Percentiles rank a stretch among this genome's conserved stretches.
Conservation (phyloP, 192 early-diverging fungal species). For the Podila clonocystis region DNA sequence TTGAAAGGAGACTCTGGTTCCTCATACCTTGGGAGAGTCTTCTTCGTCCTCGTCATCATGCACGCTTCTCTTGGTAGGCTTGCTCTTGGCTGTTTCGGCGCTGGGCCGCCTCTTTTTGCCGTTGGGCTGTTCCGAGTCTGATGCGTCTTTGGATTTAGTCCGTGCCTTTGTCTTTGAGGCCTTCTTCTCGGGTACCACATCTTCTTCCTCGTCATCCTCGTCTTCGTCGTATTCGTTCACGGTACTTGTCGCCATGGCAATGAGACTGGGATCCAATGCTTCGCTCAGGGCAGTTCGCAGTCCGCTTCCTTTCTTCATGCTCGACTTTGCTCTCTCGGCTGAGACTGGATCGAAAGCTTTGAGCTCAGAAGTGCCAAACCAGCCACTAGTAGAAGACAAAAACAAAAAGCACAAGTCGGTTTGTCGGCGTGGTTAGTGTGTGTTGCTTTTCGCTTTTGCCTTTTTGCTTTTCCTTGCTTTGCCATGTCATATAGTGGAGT, state of each 20-base stretch:
- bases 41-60: slow-evolving; percentile 40
- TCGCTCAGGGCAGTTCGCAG: slow-evolving; percentile 31
- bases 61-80: slow-evolving; percentile 33
- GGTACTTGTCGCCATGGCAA: slow-evolving; percentile 4
- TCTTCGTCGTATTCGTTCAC: slow-evolving; percentile 14
- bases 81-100: slow-evolving; percentile 21
- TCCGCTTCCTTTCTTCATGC: slow-evolving; percentile 24
- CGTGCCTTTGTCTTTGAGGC: slow-evolving; percentile 26
- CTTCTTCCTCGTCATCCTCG: slow-evolving; percentile 33
- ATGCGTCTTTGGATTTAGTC: slow-evolving; percentile 4
- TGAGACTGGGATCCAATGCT: slow-evolving; percentile 35
- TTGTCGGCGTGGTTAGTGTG: too few species aligned
- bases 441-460: too few species aligned
- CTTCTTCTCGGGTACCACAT: slow-evolving; percentile 13
- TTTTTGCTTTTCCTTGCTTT: too few species aligned
- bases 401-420: not conserved
- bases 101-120: slow-evolving; percentile 34
- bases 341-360: slow-evolving; percentile 47
- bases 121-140: slow-evolving; percentile 20
- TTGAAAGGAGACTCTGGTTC: not conserved
- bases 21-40: slow-evolving; percentile 32
- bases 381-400: slow-evolving; percentile 35
- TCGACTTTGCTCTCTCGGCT: slow-evolving; percentile 34
- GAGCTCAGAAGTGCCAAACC: slow-evolving; percentile 51
- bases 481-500: too few species aligned